Evolutionary conservation across 108 stramenopile genomes (phyloP).

Genomic region (Schizochytrium sp.): DNA sequence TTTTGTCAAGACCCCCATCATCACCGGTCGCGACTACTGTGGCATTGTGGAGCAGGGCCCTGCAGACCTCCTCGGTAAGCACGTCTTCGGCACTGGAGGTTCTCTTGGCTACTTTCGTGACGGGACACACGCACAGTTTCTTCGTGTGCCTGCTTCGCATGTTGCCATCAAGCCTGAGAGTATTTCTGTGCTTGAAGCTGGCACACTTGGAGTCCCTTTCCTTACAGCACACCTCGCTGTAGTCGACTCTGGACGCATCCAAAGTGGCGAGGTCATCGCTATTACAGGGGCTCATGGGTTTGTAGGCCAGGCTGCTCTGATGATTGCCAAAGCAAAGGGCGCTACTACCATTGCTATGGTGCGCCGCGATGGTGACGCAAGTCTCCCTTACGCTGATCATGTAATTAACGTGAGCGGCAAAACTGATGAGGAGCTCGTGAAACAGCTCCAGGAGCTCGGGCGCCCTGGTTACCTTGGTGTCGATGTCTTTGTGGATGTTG

Average conservation of each 20-base stretch:
- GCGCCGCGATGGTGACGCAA: not conserved
- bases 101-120: slow-evolving; percentile 4
- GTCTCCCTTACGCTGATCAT: slow-evolving; percentile 7
- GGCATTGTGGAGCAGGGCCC: slow-evolving; percentile 28
- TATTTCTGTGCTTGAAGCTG: not conserved
- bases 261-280: not conserved
- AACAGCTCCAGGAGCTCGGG: not conserved
- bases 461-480: not conserved
- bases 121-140: slow-evolving; percentile 22
- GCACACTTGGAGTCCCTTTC: slow-evolving; percentile 15
- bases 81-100: slow-evolving; percentile 4
- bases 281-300: not conserved
- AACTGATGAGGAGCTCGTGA: not conserved
- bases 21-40: slow-evolving; percentile 15
- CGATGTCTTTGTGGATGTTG: not conserved
- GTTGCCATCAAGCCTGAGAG: slow-evolving; percentile 2
- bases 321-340: slow-evolving; percentile 8
- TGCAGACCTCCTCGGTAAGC: slow-evolving; percentile 14
- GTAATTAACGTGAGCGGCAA: not conserved
- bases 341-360: not conserved
- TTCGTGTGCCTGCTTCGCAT: not conserved
- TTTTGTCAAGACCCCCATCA: slow-evolving; percentile 33
- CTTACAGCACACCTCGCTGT: not conserved
- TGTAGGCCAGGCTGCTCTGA: slow-evolving; percentile 6
- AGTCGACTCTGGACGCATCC: not conserved